Evolutionary conservation across 257 asterid genomes (phyloP), one percentile per base, ranked within the genome.

Genomic region (Fraxinus pennsylvanica): DNA sequence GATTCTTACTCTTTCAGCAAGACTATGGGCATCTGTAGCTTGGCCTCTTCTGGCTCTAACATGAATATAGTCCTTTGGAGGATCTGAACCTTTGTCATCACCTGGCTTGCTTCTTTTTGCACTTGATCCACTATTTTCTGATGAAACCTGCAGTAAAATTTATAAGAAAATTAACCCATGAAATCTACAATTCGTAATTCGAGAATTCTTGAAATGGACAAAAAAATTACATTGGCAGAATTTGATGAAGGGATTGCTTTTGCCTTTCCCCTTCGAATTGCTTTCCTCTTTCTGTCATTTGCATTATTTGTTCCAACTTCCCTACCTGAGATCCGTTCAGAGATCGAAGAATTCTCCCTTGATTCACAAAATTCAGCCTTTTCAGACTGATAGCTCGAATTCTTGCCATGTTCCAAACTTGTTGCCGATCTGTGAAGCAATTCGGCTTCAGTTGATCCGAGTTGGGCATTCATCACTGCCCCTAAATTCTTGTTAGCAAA

Each of bases 11-110:
- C 98, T 94, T 86, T 94, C 98, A 67, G 98, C 98, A 52, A 94
- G 91, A 79, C 98, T 94, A 50, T 94, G 98, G 29, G 97, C 97
- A 84, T 94, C 98, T 19, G 98, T 94, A 17, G 98, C 98, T 45
- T 94, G 94, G 19, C 98, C 98, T 72, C 98, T 88, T 85, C 98
- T 89, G 6, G 98, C 98, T 85, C 98, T 89, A 35, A 94, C 98
- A 86, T 94, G 98, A 81, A 94, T 94, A 59, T 91, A 94, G 73
- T 94, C 98, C 85, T 92, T 92, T 30, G 89, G 91, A 38, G 97
- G 82, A 85, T 90, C 97, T 45, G 87, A 65, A 15, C 91, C 41
- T 19, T 43, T 43, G 0, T 66, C 73, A 9, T 76, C 87, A 43
- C 76, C 83, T 2, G 88, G 82, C 68, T 90, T 91, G 85, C 86